Evolutionary conservation across 116 monocot genomes (phyloP).

Genomic region (Phalaenopsis hybrid): DNA sequence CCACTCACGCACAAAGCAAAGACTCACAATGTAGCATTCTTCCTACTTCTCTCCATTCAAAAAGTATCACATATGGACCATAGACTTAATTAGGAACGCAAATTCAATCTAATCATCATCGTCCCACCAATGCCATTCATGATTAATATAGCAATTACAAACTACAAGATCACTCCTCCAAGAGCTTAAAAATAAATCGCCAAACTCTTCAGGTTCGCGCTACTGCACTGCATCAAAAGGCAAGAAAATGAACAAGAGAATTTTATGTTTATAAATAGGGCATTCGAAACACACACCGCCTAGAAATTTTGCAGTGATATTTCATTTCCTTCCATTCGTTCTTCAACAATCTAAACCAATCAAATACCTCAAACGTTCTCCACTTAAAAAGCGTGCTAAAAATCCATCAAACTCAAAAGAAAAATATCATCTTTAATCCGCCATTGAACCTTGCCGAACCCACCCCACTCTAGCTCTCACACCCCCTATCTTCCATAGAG

Average conservation of each 20-base stretch:
- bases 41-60: background rate
- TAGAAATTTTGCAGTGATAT: background rate
- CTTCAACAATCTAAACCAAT: background rate
- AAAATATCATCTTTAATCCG: background rate
- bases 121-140: background rate
- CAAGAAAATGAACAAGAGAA: background rate
- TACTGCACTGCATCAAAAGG: background rate
- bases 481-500: background rate
- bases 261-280: background rate
- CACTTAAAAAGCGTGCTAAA: background rate
- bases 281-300: background rate
- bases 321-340: background rate
- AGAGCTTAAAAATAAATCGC: background rate
- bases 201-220: background rate
- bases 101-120: background rate
- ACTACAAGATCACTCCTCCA: background rate
- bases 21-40: background rate
- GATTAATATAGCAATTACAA: background rate
- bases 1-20: background rate
- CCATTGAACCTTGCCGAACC: conserved; percentile 2
- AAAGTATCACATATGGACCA: background rate
- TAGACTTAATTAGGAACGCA: background rate
- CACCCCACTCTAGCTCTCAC: background rate
- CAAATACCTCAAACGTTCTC: background rate
- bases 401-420: background rate